Percentiles rank a stretch among this genome's conserved stretches.
Evolutionary conservation across 2,329 filamentous ascomycete species (phyloP).

Genomic region (Teratosphaeria viscida): DNA sequence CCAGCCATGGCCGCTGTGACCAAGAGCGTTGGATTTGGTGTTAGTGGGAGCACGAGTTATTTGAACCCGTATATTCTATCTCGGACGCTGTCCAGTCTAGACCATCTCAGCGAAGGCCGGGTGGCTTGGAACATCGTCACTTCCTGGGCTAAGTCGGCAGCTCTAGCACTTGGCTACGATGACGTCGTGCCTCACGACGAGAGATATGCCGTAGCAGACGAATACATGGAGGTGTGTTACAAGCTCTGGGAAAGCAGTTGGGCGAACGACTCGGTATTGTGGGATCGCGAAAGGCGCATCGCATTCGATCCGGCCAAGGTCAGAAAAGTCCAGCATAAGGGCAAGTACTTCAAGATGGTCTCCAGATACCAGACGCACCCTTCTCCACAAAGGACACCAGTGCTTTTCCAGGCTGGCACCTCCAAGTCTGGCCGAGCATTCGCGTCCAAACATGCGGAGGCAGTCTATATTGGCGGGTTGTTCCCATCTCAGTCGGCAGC

Average conservation of each 20-base stretch:
- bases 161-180: conserved; percentile 33
- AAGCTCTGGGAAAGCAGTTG: conserved; percentile 21
- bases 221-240: conserved; percentile 50
- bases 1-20: neutral
- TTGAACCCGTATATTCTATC: conserved; percentile 60
- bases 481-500: conserved; percentile 17
- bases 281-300: conserved; percentile 39
- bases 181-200: conserved; percentile 35
- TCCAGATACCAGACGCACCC: conserved; percentile 42
- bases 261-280: conserved; percentile 28
- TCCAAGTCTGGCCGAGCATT: conserved; percentile 56
- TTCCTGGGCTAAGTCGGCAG: conserved; percentile 44
- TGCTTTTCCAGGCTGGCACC: conserved; percentile 61
- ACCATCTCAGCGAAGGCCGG: conserved; percentile 56
- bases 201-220: conserved; percentile 53
- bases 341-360: conserved; percentile 34
- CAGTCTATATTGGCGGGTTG: conserved; percentile 46
- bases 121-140: conserved; percentile 47
- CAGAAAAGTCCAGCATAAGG: conserved; percentile 36
- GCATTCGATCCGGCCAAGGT: conserved; percentile 50
- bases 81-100: conserved; percentile 53
- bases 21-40: conserved; percentile 48
- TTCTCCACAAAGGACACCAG: conserved; percentile 49
- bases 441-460: conserved; percentile 60
- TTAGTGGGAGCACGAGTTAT: conserved; percentile 58